phyloP scores from a whole-genome alignment of 345 rosid genomes.

The Erucastrum elatum region DNA sequence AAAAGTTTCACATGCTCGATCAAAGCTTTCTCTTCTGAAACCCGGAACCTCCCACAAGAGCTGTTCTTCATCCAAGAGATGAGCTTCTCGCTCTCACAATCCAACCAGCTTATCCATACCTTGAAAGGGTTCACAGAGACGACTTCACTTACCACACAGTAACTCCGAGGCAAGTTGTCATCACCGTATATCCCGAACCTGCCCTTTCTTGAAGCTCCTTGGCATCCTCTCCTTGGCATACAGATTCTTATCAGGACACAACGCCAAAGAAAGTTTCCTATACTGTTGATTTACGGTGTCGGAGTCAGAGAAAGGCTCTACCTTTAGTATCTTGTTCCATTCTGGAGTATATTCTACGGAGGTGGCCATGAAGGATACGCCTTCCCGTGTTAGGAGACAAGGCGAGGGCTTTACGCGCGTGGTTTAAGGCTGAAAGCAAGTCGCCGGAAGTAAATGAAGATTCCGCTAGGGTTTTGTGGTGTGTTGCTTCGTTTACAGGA shows the following conservation, averaged over 20 bases:
- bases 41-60: slow-evolving; percentile 65
- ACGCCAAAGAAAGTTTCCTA: slow-evolving; percentile 62
- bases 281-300: slow-evolving; percentile 66
- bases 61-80: slow-evolving; percentile 49
- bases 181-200: slow-evolving; percentile 70
- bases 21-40: slow-evolving; percentile 44
- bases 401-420: slow-evolving; percentile 63
- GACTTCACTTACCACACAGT: slow-evolving; percentile 77
- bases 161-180: slow-evolving; percentile 71
- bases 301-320: slow-evolving; percentile 78
- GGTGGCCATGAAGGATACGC: slow-evolving; percentile 63
- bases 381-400: slow-evolving; percentile 60
- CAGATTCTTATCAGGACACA: slow-evolving; percentile 84
- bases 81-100: slow-evolving; percentile 51
- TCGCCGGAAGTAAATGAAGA: slow-evolving; percentile 50
- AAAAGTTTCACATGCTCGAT: slow-evolving; percentile 54
- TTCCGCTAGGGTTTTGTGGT: slow-evolving; percentile 60
- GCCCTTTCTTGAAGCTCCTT: slow-evolving; percentile 74
- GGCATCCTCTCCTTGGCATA: slow-evolving; percentile 55
- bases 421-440: slow-evolving; percentile 57
- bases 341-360: slow-evolving; percentile 59
- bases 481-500: slow-evolving; percentile 48
- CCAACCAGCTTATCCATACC: slow-evolving; percentile 72
- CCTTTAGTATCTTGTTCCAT: slow-evolving; percentile 80
- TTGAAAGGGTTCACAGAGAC: slow-evolving; percentile 68